These are phyloP conservation scores for Phytophthora podocarpi DNA, from an alignment of 352 stramenopile genomes.

Conservation along the genomic window DNA sequence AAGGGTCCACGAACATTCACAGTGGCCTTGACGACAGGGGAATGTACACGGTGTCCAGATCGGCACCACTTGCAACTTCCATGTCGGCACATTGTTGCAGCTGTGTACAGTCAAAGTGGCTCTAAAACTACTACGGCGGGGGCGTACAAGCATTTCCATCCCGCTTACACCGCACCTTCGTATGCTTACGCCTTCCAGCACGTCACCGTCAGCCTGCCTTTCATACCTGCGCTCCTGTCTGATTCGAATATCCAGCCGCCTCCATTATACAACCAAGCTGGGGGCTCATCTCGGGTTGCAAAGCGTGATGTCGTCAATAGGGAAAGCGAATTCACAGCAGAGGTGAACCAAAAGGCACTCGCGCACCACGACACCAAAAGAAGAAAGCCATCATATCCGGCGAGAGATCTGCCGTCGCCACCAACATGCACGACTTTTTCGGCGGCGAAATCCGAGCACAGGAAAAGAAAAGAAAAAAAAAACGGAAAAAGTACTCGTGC, in stretches of 20 bases:
- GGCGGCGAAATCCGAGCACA: background rate
- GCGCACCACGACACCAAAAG: background rate
- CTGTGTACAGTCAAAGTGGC: background rate
- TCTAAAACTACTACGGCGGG: background rate
- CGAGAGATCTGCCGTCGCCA: background rate
- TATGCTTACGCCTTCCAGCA: background rate
- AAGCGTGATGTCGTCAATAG: background rate
- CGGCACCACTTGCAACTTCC: slow-evolving; percentile 9
- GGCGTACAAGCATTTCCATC: background rate
- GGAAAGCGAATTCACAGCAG: slow-evolving; percentile 7
- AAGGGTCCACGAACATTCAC: slow-evolving; percentile 13
- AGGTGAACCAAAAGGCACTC: slow-evolving; percentile 5
- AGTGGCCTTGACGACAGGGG: background rate
- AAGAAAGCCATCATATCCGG: background rate
- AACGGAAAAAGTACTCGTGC: slow-evolving; percentile 4
- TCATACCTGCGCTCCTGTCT: background rate
- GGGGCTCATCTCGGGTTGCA: background rate
- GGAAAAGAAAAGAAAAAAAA: slow-evolving; percentile 1
- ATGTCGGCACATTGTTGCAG: slow-evolving; percentile 12
- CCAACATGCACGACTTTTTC: background rate
- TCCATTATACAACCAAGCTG: slow-evolving; percentile 9
- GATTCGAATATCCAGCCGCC: background rate
- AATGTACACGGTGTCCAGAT: slow-evolving; percentile 2
- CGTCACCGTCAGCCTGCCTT: background rate
- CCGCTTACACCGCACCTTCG: background rate